These are phyloP conservation scores for Curvularia hawaiiensis DNA, from an alignment of 2,329 filamentous ascomycete genomes.

Conservation along the genomic window DNA sequence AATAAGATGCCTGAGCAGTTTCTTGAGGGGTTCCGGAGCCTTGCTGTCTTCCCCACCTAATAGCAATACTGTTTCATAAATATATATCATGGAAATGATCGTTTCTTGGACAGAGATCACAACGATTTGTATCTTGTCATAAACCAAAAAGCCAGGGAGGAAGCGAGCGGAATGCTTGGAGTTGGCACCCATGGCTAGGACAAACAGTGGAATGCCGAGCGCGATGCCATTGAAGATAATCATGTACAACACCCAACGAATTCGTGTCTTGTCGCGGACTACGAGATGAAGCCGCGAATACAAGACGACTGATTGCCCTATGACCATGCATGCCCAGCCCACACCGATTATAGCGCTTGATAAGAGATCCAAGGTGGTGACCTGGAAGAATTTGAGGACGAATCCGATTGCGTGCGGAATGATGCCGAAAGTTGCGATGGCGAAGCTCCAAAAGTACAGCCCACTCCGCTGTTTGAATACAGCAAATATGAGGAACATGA, in stretches of 20 bases:
- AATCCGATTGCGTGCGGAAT: slow-evolving; percentile 53
- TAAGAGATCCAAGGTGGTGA: slow-evolving; percentile 25
- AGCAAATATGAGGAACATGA: slow-evolving; percentile 39
- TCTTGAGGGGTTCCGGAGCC: slow-evolving; percentile 1
- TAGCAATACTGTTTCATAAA: slow-evolving; percentile 19
- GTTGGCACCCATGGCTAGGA: slow-evolving; percentile 59
- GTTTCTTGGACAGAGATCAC: slow-evolving; percentile 44
- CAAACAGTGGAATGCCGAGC: slow-evolving; percentile 39
- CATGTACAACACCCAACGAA: slow-evolving; percentile 57
- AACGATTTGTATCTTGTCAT: slow-evolving; percentile 46
- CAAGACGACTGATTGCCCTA: slow-evolving; percentile 63
- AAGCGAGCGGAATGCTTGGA: slow-evolving; percentile 37
- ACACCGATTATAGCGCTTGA: slow-evolving; percentile 17
- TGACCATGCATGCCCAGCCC: slow-evolving; percentile 63
- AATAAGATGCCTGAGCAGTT: slow-evolving; percentile 30
- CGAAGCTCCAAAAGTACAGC: slow-evolving; percentile 54
- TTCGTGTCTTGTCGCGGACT: slow-evolving; percentile 47
- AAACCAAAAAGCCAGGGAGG: slow-evolving; percentile 38
- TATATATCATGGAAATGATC: slow-evolving; percentile 23
- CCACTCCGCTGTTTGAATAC: slow-evolving; percentile 53
- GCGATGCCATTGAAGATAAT: slow-evolving; percentile 59
- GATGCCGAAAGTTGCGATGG: slow-evolving; percentile 50
- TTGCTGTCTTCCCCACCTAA: slow-evolving; percentile 13
- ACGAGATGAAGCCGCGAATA: slow-evolving; percentile 66
- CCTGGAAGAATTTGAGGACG: slow-evolving; percentile 45